Base-by-base conservation (phyloP, 306 rosid genomes). In the Geum urbanum region DNA sequence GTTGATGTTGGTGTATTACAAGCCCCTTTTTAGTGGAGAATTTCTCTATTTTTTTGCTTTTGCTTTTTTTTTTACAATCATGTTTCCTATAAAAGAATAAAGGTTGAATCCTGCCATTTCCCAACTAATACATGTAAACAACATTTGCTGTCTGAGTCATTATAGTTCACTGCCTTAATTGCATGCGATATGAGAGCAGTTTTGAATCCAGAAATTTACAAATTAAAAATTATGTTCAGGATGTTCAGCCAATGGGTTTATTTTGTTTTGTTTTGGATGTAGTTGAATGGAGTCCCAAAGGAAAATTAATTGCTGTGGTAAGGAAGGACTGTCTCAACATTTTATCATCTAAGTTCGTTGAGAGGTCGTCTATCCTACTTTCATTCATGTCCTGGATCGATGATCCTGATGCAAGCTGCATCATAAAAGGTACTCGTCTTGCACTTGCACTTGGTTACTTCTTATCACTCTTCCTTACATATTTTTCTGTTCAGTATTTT, bases 281-380 rank as follows among this genome's bases (percentile, higher is more conserved):
- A 92, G 96, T 90, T 72, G 98, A 87, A 65, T 92, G 97, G 91
- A 88, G 87, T 47, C 40, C 70, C 45, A 77, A 85, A 49, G 94
- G 98, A 32, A 82, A 71, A 78, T 82, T 77, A 79, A 69, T 92
- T 78, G 97, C 90, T 10, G 91, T 88, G 66, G 98, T 96, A 61
- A 85, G 81, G 71, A 84, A 78, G 76, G 83, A 76, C 65, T 81
- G 69, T 70, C 79, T 92, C 44, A 82, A 80, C 84, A 82, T 92
- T 86, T 71, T 92, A 22, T 90, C 98, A 4, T 48, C 79, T 11
- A 77, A 76, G 68, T 92, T 92, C 77, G 81, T 82, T 71, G 92
- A 86, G 78, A 77, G 55, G 78, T 78, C 80, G 45, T 76, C 84
- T 46, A 71, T 92, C 77, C 51, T 80, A 56, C 72, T 90, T 52